Conservation (phyloP, 2,329 filamentous ascomycete species). For the Alternaria panax region DNA sequence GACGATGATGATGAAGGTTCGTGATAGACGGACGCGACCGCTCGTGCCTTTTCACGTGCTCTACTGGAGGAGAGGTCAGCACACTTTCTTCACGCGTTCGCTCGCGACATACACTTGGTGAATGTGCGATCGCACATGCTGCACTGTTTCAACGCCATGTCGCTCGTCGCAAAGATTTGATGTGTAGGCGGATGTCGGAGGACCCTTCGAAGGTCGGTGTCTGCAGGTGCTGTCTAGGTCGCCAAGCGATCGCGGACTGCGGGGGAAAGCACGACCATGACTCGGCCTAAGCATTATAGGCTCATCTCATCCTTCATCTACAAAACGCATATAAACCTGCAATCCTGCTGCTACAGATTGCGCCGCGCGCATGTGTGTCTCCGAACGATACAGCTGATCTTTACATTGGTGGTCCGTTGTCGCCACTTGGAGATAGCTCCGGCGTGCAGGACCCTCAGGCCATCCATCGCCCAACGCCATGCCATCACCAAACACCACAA, state of each 20-base stretch:
- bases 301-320: slow-evolving; percentile 42
- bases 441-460: neutral
- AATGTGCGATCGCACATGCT: slow-evolving; percentile 61
- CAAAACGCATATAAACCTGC: slow-evolving; percentile 33
- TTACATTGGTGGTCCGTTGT: neutral
- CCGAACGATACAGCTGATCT: slow-evolving; percentile 9
- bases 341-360: slow-evolving; percentile 34
- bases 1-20: neutral
- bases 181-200: slow-evolving; percentile 23
- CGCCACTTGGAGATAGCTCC: neutral
- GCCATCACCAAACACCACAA: neutral
- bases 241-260: slow-evolving; percentile 34
- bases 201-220: slow-evolving; percentile 25
- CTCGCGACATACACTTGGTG: slow-evolving; percentile 51
- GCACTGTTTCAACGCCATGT: slow-evolving; percentile 51
- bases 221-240: slow-evolving; percentile 20
- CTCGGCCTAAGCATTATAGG: slow-evolving; percentile 39
- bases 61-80: slow-evolving; percentile 30
- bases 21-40: slow-evolving; percentile 58
- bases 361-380: slow-evolving; percentile 21
- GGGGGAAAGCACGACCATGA: slow-evolving; percentile 42
- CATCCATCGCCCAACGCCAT: neutral
- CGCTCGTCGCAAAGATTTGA: slow-evolving; percentile 15
- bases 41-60: slow-evolving; percentile 64
- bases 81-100: neutral